phyloP scores from a whole-genome alignment of 176 grass and related monocot genomes.

The Triticum urartu region DNA sequence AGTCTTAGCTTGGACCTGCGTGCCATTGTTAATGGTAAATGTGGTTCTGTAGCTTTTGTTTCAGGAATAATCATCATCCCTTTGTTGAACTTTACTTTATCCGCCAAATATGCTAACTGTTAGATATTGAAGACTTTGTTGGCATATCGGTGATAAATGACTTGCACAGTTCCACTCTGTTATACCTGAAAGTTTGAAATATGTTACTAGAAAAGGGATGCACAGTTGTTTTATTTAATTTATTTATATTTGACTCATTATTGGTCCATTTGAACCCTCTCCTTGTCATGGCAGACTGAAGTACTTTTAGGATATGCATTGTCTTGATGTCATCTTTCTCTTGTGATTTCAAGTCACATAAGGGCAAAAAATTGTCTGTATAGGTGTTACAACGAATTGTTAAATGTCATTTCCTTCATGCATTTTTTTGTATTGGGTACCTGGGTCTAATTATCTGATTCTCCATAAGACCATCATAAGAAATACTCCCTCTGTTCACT shows the following conservation, averaged over 20 bases:
- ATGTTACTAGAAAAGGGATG: not conserved
- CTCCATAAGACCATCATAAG: not conserved
- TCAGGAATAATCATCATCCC: not conserved
- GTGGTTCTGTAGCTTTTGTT: slow-evolving; percentile 8
- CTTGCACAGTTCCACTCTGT: not conserved
- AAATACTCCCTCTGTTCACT: not conserved
- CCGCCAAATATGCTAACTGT: not conserved
- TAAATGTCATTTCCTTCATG: not conserved
- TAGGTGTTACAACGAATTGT: not conserved
- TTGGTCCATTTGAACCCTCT: not conserved
- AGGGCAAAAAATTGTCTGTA: not conserved
- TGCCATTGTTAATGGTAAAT: slow-evolving; percentile 37
- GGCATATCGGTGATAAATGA: not conserved
- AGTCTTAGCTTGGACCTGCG: slow-evolving; percentile 24
- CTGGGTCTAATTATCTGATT: slow-evolving; percentile 6
- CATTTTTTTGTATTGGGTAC: not conserved
- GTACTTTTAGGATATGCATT: not conserved
- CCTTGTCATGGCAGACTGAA: not conserved
- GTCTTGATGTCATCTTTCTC: slow-evolving; percentile 6
- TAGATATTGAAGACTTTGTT: not conserved
- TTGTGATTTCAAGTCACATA: not conserved
- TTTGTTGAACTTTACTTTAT: not conserved
- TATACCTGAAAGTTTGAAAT: not conserved
- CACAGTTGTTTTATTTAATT: not conserved
- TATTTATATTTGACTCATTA: not conserved